Evolutionary conservation across 192 early-diverging fungal species (phyloP).

Genomic region (Mortierella hygrophila): DNA sequence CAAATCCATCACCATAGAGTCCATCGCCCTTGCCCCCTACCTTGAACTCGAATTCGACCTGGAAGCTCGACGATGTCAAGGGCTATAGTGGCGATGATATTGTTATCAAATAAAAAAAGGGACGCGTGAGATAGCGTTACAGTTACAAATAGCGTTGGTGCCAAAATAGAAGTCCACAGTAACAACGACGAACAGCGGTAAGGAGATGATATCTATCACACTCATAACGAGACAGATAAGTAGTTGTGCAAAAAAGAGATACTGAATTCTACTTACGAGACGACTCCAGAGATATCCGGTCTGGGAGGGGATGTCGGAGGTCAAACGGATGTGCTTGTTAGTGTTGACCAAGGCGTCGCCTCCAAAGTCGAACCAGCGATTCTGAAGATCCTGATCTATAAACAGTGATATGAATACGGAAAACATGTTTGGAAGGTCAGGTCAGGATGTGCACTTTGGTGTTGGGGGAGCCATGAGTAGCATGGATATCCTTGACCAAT

Average conservation of each 20-base stretch:
- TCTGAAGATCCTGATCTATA: constrained; percentile 80
- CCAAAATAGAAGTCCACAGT: not conserved
- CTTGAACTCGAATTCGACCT: constrained; percentile 95
- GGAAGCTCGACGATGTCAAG: constrained; percentile 75
- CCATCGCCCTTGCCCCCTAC: constrained; percentile 80
- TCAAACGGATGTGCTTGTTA: constrained; percentile 87
- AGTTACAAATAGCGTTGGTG: not conserved
- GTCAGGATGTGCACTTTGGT: too few species aligned
- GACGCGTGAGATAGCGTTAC: not conserved
- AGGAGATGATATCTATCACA: constrained; percentile 36
- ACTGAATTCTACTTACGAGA: constrained; percentile 55
- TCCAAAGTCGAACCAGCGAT: constrained; percentile 96
- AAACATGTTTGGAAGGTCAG: not conserved
- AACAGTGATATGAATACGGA: not conserved
- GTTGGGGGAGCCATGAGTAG: too few species aligned
- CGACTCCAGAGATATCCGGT: constrained; percentile 87
- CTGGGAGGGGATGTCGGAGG: constrained; percentile 83
- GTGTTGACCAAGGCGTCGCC: constrained; percentile 93
- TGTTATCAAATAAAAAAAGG: not conserved
- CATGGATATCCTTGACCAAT: too few species aligned
- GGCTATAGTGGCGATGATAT: constrained; percentile 58
- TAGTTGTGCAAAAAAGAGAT: not conserved
- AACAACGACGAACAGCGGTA: not conserved
- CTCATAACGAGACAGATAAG: not conserved
- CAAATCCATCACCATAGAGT: constrained; percentile 96